Evolutionary conservation across 306 rosid genomes (phyloP).

Genomic region (Cyclanthera cordifolia): DNA sequence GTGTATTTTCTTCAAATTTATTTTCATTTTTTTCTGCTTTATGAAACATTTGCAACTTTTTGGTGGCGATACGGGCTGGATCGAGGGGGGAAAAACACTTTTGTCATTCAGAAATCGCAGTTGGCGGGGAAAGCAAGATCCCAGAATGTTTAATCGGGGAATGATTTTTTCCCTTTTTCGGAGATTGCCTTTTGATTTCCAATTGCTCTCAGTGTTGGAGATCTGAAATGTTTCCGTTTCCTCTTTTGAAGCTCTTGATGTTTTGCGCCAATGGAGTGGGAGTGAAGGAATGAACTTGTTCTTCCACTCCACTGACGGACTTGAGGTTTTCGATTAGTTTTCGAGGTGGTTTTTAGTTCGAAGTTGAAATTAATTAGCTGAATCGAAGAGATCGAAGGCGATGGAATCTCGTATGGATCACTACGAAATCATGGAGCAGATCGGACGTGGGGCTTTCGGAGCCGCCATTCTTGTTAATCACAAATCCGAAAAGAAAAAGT

Average conservation of each 20-base stretch:
- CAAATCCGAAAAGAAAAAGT: constrained; percentile 89
- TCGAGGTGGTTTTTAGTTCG: constrained; percentile 6
- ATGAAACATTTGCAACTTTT: neutral
- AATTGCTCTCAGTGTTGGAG: neutral
- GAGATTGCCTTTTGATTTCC: neutral
- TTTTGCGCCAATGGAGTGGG: constrained; percentile 14
- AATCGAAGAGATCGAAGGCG: no score
- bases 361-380: no score
- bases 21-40: neutral
- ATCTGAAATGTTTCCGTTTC: no score
- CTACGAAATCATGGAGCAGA: constrained; percentile 99
- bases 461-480: constrained; percentile 95
- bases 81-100: neutral
- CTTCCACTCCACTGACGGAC: neutral
- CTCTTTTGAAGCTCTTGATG: no score
- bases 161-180: neutral
- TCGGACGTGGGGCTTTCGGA: constrained; percentile 99
- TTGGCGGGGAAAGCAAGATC: constrained; percentile 9
- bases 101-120: neutral
- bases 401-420: constrained; percentile 99
- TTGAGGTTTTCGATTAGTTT: constrained; percentile 9
- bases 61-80: neutral
- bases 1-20: neutral
- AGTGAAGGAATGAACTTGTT: neutral
- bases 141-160: constrained; percentile 1